Base-by-base conservation (phyloP, 1,284 basidiomycete species). In the Ustilago sp. region DNA sequence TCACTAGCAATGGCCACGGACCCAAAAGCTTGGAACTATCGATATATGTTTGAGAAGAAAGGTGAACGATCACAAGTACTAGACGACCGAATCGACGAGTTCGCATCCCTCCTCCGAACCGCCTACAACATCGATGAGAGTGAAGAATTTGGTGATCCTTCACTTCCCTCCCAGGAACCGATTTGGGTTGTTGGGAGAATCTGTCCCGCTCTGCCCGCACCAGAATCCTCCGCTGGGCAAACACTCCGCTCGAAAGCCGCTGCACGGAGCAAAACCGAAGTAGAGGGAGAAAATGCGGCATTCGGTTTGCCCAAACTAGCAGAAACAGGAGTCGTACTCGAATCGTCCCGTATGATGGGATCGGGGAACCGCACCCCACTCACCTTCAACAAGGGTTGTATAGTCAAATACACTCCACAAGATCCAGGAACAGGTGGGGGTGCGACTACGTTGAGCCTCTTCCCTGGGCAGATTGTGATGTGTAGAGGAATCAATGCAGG, bases 401-500 rank as follows among this genome's bases (percentile, higher is more conserved):
- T 51, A 2, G 72, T 83, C 7, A 63, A 70, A 31, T 70, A 80
- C 39, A 80, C 75, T 1, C 81, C 76, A 11, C 59, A 73, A 12
- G 73, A 77, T 28, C 53, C 53, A 6, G 75, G 70, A 5, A 77
- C 74, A 4, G 57, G 38, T 3, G 66, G 68, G 0, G 59, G 47
- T 3, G 59, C 75, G 0, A 77, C 72, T 13, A 68, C 73, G 17
- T 53, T 84, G 28, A 91, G 93, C 0, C 85, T 99, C 36, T 99
- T 95, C 83, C 94, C 95, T 0, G 97, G 97, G 2, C 91, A 92
- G 45, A 91, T 99, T 53, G 92, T 93, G 0, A 93, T 92, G 3
- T 85, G 98, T n/a, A 92, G 91, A 77, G 97, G 97, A 0, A 90
- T 90, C 81, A 98, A 98, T 85, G 95, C 94, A 2, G 94, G 94